Evolutionary conservation across 2,329 filamentous ascomycete species (phyloP), one percentile per base, ranked within the genome.

Genomic region (Esteya vermicola): DNA sequence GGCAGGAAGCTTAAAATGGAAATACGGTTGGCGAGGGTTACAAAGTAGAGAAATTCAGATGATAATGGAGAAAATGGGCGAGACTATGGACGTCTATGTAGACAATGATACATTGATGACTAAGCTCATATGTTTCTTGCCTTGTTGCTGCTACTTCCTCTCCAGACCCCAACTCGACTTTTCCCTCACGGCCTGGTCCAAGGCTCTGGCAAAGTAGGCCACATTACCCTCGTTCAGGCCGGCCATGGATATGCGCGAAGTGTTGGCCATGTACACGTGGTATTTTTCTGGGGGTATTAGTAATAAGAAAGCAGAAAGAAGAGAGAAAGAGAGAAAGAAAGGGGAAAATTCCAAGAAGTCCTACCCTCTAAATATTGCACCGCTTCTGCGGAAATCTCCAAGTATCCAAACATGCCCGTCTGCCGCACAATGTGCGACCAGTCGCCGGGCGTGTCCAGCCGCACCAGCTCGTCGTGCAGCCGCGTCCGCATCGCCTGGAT

Each of bases 371-470:
- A 62, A 61, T 75, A 76, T 51, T 72, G 50, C 7, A 88, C 84
- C 56, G 89, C 83, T 46, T 72, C 56, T 61, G 85, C 80, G 8
- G 59, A 71, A 56, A 91, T 62, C 13, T 84, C 84, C 1, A 84
- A 89, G 60, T 93, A 96, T 60, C 81, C 88, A 65, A 98, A 98
- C 91, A 98, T 98, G 64, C 91, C 91, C 56, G 96, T 98, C 70
- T 98, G 91, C 52, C 91, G 82, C 16, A 86, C 94, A 58, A 98
- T 93, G 63, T 96, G 91, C 54, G 86, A 84, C 91, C 91, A 96
- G n/a, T 74, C 81, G 22, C 89, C 88, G 0, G 89, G 89, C 0
- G 89, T 95, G 18, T 73, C 75, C 44, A 88, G 71, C 1, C n/a
- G 18, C 63, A 94, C 88, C 12, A 98, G 75, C 59, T 86, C 84